Evolutionary conservation across 2,329 filamentous ascomycete genomes (phyloP), one percentile per base, ranked within the genome.

Genomic region (Aureobasidium lini): DNA sequence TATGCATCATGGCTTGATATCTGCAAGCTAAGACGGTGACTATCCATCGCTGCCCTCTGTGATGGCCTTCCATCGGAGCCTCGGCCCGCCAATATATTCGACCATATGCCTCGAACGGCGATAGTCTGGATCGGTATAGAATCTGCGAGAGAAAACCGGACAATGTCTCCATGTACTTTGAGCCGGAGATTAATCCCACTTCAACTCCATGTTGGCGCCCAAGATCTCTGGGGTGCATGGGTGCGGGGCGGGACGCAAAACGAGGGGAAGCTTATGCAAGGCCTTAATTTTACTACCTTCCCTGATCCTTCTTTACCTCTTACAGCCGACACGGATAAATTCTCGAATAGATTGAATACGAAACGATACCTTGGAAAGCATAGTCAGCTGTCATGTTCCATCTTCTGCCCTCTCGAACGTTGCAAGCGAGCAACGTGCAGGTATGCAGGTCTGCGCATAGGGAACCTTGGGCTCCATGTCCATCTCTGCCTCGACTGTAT

Each of bases 181-280:
- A 1, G 3, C 23, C 48, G 48, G 48, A 52, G 48, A 15, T 11
- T 40, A 15, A 7, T 29, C 31, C 47, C 48, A 29, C 44, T 34
- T 4, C 44, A 32, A 18, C 6, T 29, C 15, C 15, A 48, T 15
- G 18, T 37, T 36, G 32, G 39, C 18, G 39, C 39, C 42, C 9
- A 44, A 44, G 23, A n/a, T 16, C 6, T 52, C 36, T 31, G 48
- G 48, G 36, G 48, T 52, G 48, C 48, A 52, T 50, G 11, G 3
- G 1, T 29, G 48, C 34, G 48, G 48, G 48, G 48, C 48, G 48
- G 18, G 15, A 6, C 48, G 48, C 18, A 11, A 23, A 54, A 54
- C 50, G 50, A 54, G 50, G 50, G 50, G 50, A 54, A 54, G 50
- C 50, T 43, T 54, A 54, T 54, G 50, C 37, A 44, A 43, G 50